These are phyloP conservation scores for Aurinia saxatilis DNA, from an alignment of 345 rosid species.

Conservation along the genomic window DNA sequence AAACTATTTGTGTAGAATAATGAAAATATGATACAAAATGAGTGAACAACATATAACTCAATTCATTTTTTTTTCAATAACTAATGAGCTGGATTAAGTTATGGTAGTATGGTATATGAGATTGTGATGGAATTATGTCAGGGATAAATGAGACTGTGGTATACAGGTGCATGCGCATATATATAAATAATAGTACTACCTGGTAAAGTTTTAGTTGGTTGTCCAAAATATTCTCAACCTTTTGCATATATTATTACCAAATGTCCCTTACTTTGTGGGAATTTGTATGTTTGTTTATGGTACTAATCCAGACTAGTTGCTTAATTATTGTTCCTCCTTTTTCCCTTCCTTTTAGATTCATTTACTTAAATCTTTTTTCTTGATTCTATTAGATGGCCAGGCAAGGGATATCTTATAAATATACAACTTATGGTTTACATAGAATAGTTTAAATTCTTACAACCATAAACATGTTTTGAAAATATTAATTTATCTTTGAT, in stretches of 20 bases:
- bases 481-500: no score
- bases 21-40: no score
- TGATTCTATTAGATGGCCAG: no score
- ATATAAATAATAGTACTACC: background rate
- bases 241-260: conserved; percentile 4
- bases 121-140: background rate
- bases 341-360: background rate
- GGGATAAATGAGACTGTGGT: background rate
- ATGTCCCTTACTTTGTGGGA: conserved; percentile 22
- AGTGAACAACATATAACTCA: no score
- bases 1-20: no score
- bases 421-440: background rate
- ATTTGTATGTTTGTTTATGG: conserved; percentile 3
- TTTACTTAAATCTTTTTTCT: background rate
- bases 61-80: background rate
- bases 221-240: conserved; percentile 22
- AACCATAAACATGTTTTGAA: background rate
- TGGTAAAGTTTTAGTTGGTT: conserved; percentile 17
- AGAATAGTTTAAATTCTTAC: background rate
- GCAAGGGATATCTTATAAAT: background rate
- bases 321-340: background rate
- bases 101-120: background rate
- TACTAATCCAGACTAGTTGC: background rate
- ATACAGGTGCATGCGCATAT: conserved; percentile 13
- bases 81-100: no score